Evolutionary conservation across 1,139 yeast genomes (phyloP).

Genomic region (Pichia norvegensis): DNA sequence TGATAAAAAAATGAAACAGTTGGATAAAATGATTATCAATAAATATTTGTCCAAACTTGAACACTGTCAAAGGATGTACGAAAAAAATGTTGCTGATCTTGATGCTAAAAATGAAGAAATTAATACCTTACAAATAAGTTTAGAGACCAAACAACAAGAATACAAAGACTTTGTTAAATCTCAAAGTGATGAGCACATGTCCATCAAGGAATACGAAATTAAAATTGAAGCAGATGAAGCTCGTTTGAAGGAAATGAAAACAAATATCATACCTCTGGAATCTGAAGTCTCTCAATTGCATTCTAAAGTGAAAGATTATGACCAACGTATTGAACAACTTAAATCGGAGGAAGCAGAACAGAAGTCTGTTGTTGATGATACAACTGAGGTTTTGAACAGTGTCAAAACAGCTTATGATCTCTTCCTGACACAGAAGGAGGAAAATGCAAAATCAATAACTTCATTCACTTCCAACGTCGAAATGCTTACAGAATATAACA

Average conservation of each 20-base stretch:
- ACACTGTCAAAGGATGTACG: slow-evolving; percentile 46
- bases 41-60: slow-evolving; percentile 59
- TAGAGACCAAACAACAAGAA: slow-evolving; percentile 26
- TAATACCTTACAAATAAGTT: not conserved
- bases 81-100: slow-evolving; percentile 25
- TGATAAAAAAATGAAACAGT: slow-evolving; percentile 48
- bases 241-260: slow-evolving; percentile 36
- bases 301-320: slow-evolving; percentile 41
- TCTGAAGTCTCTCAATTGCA: slow-evolving; percentile 45
- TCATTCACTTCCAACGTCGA: slow-evolving; percentile 9
- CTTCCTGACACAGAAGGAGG: slow-evolving; percentile 36
- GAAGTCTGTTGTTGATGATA: slow-evolving; percentile 33
- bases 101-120: slow-evolving; percentile 16
- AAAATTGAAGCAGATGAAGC: slow-evolving; percentile 28
- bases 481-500: slow-evolving; percentile 48
- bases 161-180: slow-evolving; percentile 29
- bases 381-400: slow-evolving; percentile 42
- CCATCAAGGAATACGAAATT: slow-evolving; percentile 26
- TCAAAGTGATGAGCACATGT: slow-evolving; percentile 41
- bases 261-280: slow-evolving; percentile 49
- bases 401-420: slow-evolving; percentile 33
- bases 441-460: slow-evolving; percentile 38
- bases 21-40: slow-evolving; percentile 38
- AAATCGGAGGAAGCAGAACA: slow-evolving; percentile 49
- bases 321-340: slow-evolving; percentile 47